These are phyloP conservation scores for Austropuccinia psidii DNA, from an alignment of 1,284 basidiomycete species.

Conservation along the genomic window DNA sequence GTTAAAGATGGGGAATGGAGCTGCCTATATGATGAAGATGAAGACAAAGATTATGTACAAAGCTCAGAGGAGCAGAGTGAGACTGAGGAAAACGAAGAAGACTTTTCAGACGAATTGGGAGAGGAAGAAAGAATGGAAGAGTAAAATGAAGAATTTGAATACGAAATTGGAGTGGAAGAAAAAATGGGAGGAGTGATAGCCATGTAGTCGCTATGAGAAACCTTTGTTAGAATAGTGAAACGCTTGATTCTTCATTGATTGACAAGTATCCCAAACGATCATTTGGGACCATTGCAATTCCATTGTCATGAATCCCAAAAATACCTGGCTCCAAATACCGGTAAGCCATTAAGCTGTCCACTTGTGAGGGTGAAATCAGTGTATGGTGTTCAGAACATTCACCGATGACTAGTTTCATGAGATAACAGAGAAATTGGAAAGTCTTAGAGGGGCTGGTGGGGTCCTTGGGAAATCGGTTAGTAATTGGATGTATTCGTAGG, in stretches of 20 bases:
- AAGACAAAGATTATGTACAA: background rate
- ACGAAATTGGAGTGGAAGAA: background rate
- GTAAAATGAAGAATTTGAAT: background rate
- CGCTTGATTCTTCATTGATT: too few species aligned
- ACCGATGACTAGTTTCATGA: background rate
- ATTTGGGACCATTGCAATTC: slow-evolving; percentile 8
- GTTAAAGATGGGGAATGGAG: too few species aligned
- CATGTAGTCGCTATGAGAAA: background rate
- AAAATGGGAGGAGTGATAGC: background rate
- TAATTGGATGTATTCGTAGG: background rate
- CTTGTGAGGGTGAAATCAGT: background rate
- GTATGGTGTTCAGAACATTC: background rate
- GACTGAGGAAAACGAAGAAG: background rate
- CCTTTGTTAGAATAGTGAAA: too few species aligned
- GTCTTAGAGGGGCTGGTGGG: background rate
- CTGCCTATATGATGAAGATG: background rate
- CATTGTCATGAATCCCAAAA: background rate
- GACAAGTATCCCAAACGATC: too few species aligned
- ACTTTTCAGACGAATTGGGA: background rate
- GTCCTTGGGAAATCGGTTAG: background rate
- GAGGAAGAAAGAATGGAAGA: background rate
- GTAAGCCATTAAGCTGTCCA: background rate
- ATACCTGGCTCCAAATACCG: background rate
- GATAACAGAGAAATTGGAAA: background rate
- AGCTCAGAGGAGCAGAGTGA: background rate